Evolutionary conservation across 371 early-diverging fungal species (phyloP).

Genomic region (Smittium mucronatum): DNA sequence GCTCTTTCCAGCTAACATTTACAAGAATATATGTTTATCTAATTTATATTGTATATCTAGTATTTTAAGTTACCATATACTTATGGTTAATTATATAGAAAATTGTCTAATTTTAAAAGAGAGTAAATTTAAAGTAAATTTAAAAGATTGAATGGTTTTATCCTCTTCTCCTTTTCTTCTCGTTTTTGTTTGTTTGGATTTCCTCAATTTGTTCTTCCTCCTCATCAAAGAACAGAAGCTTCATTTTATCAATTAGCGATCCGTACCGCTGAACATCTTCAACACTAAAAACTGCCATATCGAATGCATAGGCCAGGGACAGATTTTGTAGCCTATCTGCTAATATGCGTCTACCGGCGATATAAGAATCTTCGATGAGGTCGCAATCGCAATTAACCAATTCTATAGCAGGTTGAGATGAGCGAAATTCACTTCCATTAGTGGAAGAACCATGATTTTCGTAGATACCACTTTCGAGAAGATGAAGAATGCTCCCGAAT

Average conservation of each 20-base stretch:
- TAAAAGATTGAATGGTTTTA: no score
- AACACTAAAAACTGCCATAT: slow-evolving; percentile 19
- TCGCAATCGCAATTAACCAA: not conserved
- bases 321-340: not conserved
- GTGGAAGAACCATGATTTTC: not conserved
- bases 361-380: not conserved
- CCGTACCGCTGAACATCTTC: slow-evolving; percentile 17
- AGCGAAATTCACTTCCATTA: not conserved
- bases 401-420: not conserved
- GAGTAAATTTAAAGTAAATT: no score
- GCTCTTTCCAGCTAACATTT: no score
- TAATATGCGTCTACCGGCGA: not conserved
- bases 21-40: no score
- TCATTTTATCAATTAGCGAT: slow-evolving; percentile 9
- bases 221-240: slow-evolving; percentile 17
- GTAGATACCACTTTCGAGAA: not conserved
- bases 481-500: not conserved
- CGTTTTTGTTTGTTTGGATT: slow-evolving; percentile 7
- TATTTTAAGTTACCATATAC: no score
- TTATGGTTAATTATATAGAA: no score
- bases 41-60: no score
- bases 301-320: slow-evolving; percentile 24
- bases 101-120: no score
- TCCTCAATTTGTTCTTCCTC: slow-evolving; percentile 28
- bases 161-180: no score